A percentile compares a stretch with the other conserved stretches of the same genome.
Evolutionary conservation across 2,329 filamentous ascomycete species (phyloP).

Genomic region (Fusarium newnesense): DNA sequence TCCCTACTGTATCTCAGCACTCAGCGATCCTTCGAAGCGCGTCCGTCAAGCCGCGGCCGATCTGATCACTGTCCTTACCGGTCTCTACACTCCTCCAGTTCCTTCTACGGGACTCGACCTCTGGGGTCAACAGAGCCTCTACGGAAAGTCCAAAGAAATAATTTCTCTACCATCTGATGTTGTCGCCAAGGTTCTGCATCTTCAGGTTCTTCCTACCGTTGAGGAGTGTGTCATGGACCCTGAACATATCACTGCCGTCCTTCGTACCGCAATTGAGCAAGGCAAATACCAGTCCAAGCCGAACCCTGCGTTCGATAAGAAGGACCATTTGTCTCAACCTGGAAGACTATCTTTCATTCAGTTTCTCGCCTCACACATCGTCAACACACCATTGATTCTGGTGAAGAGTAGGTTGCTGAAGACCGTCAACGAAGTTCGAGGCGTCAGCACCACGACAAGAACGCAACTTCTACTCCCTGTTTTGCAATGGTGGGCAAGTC

Average conservation of each 20-base stretch:
- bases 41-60: constrained; percentile 81
- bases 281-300: constrained; percentile 52
- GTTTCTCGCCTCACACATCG: constrained; percentile 79
- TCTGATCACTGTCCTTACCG: constrained; percentile 67
- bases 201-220: constrained; percentile 76
- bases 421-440: constrained; percentile 77
- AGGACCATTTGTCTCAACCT: constrained; percentile 66
- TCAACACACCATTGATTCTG: constrained; percentile 72
- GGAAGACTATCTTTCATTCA: constrained; percentile 72
- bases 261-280: constrained; percentile 58
- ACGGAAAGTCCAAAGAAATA: constrained; percentile 65
- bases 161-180: constrained; percentile 69
- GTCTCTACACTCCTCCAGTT: constrained; percentile 55
- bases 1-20: constrained; percentile 81
- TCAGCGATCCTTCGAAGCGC: constrained; percentile 79
- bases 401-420: constrained; percentile 79
- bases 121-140: constrained; percentile 74
- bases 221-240: constrained; percentile 89
- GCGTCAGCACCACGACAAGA: constrained; percentile 74
- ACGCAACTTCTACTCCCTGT: constrained; percentile 81
- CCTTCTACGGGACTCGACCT: constrained; percentile 53
- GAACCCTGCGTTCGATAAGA: constrained; percentile 58
- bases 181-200: constrained; percentile 68
- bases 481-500: constrained; percentile 73
- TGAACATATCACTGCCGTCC: constrained; percentile 72